Conservation (phyloP, 2,329 filamentous ascomycete species). For the Aspergillus ruber region DNA sequence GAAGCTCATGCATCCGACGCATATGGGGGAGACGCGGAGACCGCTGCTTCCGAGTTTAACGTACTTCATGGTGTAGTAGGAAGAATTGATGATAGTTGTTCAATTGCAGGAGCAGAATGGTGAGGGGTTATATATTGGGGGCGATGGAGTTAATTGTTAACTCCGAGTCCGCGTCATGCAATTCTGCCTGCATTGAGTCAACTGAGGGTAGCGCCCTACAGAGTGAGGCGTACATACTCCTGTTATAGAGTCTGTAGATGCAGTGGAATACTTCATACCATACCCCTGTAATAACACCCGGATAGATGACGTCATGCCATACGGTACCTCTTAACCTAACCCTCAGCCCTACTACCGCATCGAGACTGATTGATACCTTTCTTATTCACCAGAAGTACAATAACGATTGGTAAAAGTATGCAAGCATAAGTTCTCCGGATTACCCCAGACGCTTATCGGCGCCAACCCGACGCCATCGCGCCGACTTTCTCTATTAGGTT, state of each 20-base stretch:
- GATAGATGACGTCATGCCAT: background rate
- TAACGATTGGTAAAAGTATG: background rate
- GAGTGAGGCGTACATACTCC: too few species aligned
- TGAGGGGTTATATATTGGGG: background rate
- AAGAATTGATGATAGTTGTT: background rate
- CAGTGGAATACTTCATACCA: too few species aligned
- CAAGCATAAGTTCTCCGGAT: background rate
- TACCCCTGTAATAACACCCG: too few species aligned
- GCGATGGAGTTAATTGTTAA: background rate
- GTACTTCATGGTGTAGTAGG: constrained; percentile 14
- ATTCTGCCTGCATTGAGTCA: too few species aligned
- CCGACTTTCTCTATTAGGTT: background rate
- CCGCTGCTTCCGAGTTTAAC: constrained; percentile 19
- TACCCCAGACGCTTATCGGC: background rate
- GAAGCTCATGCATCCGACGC: constrained; percentile 22
- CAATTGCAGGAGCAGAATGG: background rate
- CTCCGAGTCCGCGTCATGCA: background rate
- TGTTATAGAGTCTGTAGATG: too few species aligned
- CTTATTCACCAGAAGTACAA: background rate
- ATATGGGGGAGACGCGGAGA: constrained; percentile 19
- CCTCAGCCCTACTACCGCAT: background rate
- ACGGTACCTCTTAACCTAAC: background rate
- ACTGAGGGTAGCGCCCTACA: too few species aligned
- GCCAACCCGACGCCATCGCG: background rate
- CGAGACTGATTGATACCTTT: background rate